Base-by-base conservation (phyloP, 257 asterid species). In the Nicotiana tomentosiformis region DNA sequence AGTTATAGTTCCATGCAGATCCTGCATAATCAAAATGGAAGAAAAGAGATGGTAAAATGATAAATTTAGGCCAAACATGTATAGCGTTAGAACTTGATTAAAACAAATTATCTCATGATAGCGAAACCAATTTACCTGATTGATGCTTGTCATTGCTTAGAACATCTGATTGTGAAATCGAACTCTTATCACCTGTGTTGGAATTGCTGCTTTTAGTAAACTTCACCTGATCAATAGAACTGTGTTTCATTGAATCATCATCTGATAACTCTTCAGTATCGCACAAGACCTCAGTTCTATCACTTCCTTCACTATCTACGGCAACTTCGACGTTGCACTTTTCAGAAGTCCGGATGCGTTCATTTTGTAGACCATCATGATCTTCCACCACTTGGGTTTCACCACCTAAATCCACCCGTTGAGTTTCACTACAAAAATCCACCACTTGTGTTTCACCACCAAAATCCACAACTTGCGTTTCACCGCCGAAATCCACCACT, bases 361-460 rank as follows among this genome's bases (percentile, higher is more conserved):
- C 53, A 84, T 67, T 39, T 20, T 82, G 83, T 78, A 83, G 72
- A 88, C 86, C 85, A 82, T 87, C 89, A 81, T 68, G 55, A 87
- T 92, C 89, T 70, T 90, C 93, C 78, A 91, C 80, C 80, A 84
- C 88, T 86, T 95, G 98, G 53, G 97, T 94, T 86, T 89, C 97
- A 43, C 29, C 77, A 23, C 14, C 57, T 51, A 82, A 64, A 57
- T 89, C 87, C 74, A 85, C 18, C 23, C 39, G 76, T 81, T 83
- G 88, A 6, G 85, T 88, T 20, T 84, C 87, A 37, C 35, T 78
- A 65, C 51, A 82, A 26, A 46, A 35, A 74, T 86, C 88, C 78
- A 85, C 69, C 70, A 68, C 10, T 77, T 84, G 89, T 16, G 86
- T 83, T 65, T 83, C 86, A 14, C 39, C 86, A 66, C 66, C 87